Evolutionary conservation across 208 protist genomes (phyloP).

Genomic region (Leishmania lainsoni): DNA sequence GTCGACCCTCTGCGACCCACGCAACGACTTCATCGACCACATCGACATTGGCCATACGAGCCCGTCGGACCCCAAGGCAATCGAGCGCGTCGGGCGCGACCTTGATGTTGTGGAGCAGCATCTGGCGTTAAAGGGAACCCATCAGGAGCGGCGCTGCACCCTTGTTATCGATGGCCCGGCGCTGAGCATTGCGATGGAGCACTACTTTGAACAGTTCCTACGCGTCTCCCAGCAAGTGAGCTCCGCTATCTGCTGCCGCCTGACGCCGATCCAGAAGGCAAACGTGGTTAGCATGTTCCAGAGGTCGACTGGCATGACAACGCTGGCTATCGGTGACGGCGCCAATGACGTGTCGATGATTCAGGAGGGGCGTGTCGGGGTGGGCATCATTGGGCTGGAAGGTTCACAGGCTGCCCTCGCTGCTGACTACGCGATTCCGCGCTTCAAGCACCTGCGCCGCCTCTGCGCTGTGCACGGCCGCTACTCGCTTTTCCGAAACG

Average conservation of each 20-base stretch:
- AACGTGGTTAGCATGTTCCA: conserved; percentile 92
- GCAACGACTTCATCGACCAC: conserved; percentile 81
- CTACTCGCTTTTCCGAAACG: conserved; percentile 94
- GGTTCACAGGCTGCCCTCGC: conserved; percentile 94
- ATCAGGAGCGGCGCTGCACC: conserved; percentile 55
- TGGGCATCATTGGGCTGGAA: conserved; percentile 97
- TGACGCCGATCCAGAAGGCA: conserved; percentile 91
- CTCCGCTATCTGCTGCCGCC: conserved; percentile 89
- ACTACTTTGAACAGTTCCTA: conserved; percentile 77
- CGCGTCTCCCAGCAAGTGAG: conserved; percentile 74
- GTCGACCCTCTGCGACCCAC: conserved; percentile 78
- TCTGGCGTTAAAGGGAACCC: conserved; percentile 45
- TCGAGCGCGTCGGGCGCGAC: conserved; percentile 63
- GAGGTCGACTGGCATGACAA: conserved; percentile 77
- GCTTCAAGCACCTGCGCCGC: conserved; percentile 93
- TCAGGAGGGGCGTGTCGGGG: conserved; percentile 92
- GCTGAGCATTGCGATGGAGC: conserved; percentile 68
- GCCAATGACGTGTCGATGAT: conserved; percentile 99
- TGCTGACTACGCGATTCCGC: conserved; percentile 94
- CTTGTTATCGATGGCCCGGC: conserved; percentile 87
- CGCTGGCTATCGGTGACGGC: conserved; percentile 98
- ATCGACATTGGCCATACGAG: conserved; percentile 75
- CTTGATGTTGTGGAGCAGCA: conserved; percentile 67
- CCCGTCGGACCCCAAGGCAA: conserved; percentile 41
- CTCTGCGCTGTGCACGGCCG: conserved; percentile 96